Base-by-base conservation (phyloP, 2,329 filamentous ascomycete species). In the Chaetomium sp. region DNA sequence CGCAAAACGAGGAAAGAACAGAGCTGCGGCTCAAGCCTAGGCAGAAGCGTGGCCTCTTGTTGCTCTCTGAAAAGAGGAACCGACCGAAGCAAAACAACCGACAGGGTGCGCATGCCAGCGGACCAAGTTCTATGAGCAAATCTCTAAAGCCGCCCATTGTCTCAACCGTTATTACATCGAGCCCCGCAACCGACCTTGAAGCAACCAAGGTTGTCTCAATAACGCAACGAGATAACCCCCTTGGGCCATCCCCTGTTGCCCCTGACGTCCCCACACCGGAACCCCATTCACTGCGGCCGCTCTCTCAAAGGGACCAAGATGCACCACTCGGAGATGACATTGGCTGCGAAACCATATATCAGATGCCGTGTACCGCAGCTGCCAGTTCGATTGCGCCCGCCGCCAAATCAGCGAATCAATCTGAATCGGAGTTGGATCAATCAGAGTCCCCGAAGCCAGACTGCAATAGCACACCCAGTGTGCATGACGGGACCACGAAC, bases 21-120 rank as follows among this genome's bases (percentile, higher is more conserved):
- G 79, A 82, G 66, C 72, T 85, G 42, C 78, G 79, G 8, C 81
- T 85, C 59, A 80, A 77, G 65, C 74, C 81, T 21, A 77, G 79
- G 63, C 79, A 79, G 65, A 81, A 79, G 65, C 77, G 82, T 60
- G 82, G 83, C 1, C 70, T 85, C 8, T 69, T 85, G 51, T 76
- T 84, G 73, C 60, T 83, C 4, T 75, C 79, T 1, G 78, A 82
- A 59, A 76, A 72, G 60, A 68, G 71, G 5, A 65, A 47, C 47
- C 68, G 63, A 35, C 5, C 64, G 1, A 68, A 63, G 54, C 67
- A 65, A n/a, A 35, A 45, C 47, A 63, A 62, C 29, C 35, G 8
- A 27, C 35, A 59, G 25, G n/a, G 2, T 5, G 25, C 47, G n/a
- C 19, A n/a, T 27, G 10, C 55, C 10, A n/a, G 6, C 31, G 42